phyloP scores from a whole-genome alignment of 768 basidiomycete genomes.

The Pleurotus citrinopileatus region DNA sequence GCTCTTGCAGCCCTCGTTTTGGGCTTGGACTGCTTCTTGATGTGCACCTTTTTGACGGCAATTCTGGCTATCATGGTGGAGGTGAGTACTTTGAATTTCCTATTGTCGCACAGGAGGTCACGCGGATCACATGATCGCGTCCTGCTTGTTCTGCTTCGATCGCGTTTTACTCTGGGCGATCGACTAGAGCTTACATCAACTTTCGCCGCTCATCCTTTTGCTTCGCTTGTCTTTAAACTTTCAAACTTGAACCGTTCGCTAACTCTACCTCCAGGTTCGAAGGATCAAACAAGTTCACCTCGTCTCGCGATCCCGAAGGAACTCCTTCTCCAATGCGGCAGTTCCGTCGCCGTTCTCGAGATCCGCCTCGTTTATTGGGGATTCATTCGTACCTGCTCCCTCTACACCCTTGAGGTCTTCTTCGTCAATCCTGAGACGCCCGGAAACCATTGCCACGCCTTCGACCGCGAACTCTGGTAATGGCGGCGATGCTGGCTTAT shows the following conservation, averaged over 20 bases:
- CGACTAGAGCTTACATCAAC: not conserved
- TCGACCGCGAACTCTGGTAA: not conserved
- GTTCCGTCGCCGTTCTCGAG: slow-evolving; percentile 26
- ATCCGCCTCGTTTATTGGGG: slow-evolving; percentile 13
- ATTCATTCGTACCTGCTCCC: slow-evolving; percentile 10
- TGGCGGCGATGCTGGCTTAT: not conserved
- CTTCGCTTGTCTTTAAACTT: not conserved
- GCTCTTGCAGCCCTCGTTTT: slow-evolving; percentile 90
- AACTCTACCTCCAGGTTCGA: slow-evolving; percentile 47
- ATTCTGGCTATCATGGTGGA: slow-evolving; percentile 96
- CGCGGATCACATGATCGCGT: slow-evolving; percentile 8
- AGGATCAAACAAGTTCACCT: slow-evolving; percentile 64
- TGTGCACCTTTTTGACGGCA: slow-evolving; percentile 88
- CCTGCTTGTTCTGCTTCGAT: not conserved
- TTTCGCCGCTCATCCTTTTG: not conserved
- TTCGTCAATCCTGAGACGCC: slow-evolving; percentile 11
- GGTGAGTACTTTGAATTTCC: slow-evolving; percentile 44
- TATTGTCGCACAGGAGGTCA: not conserved
- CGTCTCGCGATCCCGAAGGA: slow-evolving; percentile 32
- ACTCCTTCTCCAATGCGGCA: slow-evolving; percentile 20
- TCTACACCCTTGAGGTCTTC: slow-evolving; percentile 1
- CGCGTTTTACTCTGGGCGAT: slow-evolving; percentile 7
- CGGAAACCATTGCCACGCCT: not conserved
- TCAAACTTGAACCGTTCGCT: not conserved
- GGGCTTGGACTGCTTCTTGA: slow-evolving; percentile 80